Evolutionary conservation across 2,329 filamentous ascomycete species (phyloP), one percentile per base, ranked within the genome.

Genomic region (Aspergillus hortae): DNA sequence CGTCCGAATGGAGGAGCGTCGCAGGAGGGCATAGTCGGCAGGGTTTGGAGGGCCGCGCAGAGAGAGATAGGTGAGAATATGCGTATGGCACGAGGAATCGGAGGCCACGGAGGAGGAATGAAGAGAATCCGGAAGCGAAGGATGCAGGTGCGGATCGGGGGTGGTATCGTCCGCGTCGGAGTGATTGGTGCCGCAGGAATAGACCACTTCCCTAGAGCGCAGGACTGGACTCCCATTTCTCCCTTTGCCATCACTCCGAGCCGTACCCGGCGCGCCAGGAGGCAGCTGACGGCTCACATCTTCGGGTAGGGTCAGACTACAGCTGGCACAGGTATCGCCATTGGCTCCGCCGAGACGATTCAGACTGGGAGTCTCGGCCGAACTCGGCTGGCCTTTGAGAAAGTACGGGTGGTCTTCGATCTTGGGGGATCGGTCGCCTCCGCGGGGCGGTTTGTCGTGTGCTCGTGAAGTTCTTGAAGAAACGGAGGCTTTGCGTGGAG

Each of bases 11-110:
- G 78, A 81, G 21, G 80, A 80, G 35, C 79, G 78, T 52, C 81
- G 77, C 19, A 84, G 70, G 10, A 80, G 71, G 4, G 80, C 78
- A 63, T 81, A 83, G 41, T 77, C 75, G 6, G 73, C 70, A 10
- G 79, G 77, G 32, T 79, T 78, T 17, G 77, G 73, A 6, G 81
- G 81, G 25, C 80, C 79, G 49, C 77, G 79, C 32, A 80, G 77
- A n/a, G 81, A 81, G 42, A 83, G 72, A 63, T 83, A 84, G 55
- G 77, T 82, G 46, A 83, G 64, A 17, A 78, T 79, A 56, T 84
- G 81, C 9, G 78, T 77, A 58, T 84, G 81, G 55, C 74, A 76
- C 50, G 72, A 77, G 46, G 72, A 63, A 49, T 72, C 69, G 19
- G 77, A 80, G 14, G 73, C 65, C 45, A 69, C 57, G 52, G 77